These are phyloP conservation scores for Kwoniella bestiolae DNA, from an alignment of 768 basidiomycete species.

Conservation along the genomic window DNA sequence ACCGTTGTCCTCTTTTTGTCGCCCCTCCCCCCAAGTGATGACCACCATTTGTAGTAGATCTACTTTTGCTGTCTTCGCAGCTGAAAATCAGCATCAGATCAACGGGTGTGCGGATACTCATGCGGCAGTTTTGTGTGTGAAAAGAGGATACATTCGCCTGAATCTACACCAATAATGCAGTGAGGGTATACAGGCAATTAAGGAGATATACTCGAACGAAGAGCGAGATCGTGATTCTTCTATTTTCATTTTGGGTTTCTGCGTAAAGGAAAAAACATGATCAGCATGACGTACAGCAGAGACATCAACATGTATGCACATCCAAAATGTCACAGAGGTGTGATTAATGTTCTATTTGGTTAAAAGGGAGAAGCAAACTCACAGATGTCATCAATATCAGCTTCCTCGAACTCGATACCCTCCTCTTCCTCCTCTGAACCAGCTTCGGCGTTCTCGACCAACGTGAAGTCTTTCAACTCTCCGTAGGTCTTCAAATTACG, in stretches of 20 bases:
- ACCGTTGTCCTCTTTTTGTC: no score
- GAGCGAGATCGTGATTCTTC: no score
- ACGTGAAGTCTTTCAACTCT: conserved; percentile 93
- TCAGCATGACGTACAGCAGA: background rate
- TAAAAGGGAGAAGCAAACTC: conserved; percentile 16
- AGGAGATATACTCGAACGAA: background rate
- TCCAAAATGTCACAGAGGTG: no score
- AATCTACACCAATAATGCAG: background rate
- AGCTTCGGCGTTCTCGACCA: conserved; percentile 75
- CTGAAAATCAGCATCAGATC: no score
- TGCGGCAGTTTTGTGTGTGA: background rate
- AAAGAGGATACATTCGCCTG: conserved; percentile 9
- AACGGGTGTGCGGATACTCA: no score
- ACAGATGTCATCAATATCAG: conserved; percentile 57
- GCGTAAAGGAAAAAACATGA: background rate
- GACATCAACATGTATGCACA: no score
- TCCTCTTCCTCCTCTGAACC: conserved; percentile 53
- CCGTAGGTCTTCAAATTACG: conserved; percentile 90
- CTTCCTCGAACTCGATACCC: conserved; percentile 58
- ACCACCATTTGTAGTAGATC: no score
- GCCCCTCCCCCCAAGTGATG: no score
- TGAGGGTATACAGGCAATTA: background rate
- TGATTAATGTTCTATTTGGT: no score
- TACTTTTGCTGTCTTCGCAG: no score
- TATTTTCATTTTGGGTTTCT: background rate